These are phyloP conservation scores for Pseudogymnoascus sp. DNA, from an alignment of 2,329 filamentous ascomycete genomes.

Conservation along the genomic window DNA sequence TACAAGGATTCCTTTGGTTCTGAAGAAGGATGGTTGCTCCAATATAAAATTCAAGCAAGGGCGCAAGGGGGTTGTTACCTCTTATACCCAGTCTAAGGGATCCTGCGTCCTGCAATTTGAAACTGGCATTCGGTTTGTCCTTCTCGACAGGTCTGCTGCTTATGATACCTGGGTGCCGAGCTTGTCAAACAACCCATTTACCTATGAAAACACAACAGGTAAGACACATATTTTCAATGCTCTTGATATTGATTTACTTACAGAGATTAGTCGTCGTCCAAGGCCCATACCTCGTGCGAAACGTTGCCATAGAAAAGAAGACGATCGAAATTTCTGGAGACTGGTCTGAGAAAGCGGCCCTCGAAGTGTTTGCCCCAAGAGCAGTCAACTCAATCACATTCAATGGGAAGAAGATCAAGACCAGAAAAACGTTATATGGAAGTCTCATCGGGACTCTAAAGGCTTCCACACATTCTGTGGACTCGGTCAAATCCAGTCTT, in stretches of 20 bases:
- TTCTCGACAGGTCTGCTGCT: constrained; percentile 45
- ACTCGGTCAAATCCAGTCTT: constrained; percentile 13
- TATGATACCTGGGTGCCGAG: constrained; percentile 49
- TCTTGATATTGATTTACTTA: background rate
- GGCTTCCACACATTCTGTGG: constrained; percentile 16
- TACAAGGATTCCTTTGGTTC: constrained; percentile 42
- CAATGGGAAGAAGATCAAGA: constrained; percentile 37
- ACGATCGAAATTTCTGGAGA: constrained; percentile 39
- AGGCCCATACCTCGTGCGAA: constrained; percentile 44
- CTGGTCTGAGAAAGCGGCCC: constrained; percentile 30
- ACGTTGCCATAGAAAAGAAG: constrained; percentile 29
- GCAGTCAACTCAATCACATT: constrained; percentile 38
- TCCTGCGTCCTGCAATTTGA: constrained; percentile 38
- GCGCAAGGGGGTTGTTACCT: constrained; percentile 33
- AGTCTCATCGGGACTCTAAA: constrained; percentile 30
- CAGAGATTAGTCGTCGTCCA: constrained; percentile 37
- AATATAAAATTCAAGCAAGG: constrained; percentile 35
- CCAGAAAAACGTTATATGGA: constrained; percentile 23
- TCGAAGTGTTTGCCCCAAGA: constrained; percentile 41
- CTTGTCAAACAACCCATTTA: constrained; percentile 28
- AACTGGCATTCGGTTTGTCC: constrained; percentile 39
- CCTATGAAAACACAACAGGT: background rate
- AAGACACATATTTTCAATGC: background rate
- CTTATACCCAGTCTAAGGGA: constrained; percentile 41
- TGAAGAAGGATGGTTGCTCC: constrained; percentile 34